Base-by-base conservation (phyloP, 495 filamentous ascomycete genomes). In the Tuber brumale region DNA sequence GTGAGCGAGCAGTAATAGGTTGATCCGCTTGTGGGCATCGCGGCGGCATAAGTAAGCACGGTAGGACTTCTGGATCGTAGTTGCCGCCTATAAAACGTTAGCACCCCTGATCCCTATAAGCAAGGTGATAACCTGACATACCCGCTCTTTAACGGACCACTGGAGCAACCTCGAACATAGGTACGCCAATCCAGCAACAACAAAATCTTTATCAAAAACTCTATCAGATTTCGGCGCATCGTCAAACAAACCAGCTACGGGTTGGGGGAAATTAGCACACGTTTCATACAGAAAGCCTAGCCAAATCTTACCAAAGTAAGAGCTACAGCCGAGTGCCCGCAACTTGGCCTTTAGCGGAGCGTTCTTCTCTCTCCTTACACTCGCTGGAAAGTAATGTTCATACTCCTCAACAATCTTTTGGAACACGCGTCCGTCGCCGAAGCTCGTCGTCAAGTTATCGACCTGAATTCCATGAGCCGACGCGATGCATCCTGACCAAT, bases 91-190 rank as follows among this genome's bases (percentile, higher is more conserved):
- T 44, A 31, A 80, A 76, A 37, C 83, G 83, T 74, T 84, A 74
- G 46, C 48, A 69, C 27, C 23, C 14, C 16, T 21, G 14, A 37
- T 74, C 27, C 2, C 27, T 1, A 35, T 35, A 12, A 27, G 44
- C 39, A 57, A 41, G 43, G 39, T 19, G 19, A 66, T 21, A n/a
- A 39, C 19, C 43, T 35, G 23, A 43, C 27, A 66, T 66, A 70
- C 72, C 39, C 82, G 76, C 61, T 83, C 81, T n/a, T 76, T 79
- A 39, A 81, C 85, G 10, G 87, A 87, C 41, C 87, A 85, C 1
- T 86, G 85, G 21, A 92, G 86, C 6, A 92, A 82, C 48, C 90
- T 86, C 7, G 89, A 91, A 69, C 88, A 90, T 12, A 92, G 87
- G 82, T 91, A 91, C 16, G 89, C 86, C 51, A 92, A 86, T 19